Evolutionary conservation across 371 early-diverging fungal species (phyloP).

Genomic region (Mortierella sp.): DNA sequence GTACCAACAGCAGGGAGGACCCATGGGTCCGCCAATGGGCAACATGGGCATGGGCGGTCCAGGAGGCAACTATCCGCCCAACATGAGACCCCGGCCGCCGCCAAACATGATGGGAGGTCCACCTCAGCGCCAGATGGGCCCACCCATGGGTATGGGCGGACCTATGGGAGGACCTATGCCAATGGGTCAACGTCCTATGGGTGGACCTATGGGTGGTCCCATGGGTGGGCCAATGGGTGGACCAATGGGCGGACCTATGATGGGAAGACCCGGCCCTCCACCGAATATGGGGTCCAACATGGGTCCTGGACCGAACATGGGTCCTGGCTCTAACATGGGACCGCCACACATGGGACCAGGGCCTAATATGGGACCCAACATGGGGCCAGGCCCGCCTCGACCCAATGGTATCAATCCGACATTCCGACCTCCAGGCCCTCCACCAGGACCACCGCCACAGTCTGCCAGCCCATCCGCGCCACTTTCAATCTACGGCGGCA

Average conservation of each 20-base stretch:
- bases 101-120: constrained; percentile 29
- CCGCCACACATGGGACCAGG: constrained; percentile 30
- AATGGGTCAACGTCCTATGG: constrained; percentile 25
- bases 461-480: constrained; percentile 16
- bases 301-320: constrained; percentile 17
- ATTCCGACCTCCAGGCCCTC: constrained; percentile 15
- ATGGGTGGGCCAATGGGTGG: constrained; percentile 36
- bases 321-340: constrained; percentile 20
- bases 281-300: constrained; percentile 32
- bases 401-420: constrained; percentile 1
- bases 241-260: constrained; percentile 48
- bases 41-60: constrained; percentile 19
- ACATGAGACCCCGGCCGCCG: constrained; percentile 49
- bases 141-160: constrained; percentile 49
- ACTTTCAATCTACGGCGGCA: constrained; percentile 51
- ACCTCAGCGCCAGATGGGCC: constrained; percentile 26
- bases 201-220: constrained; percentile 24
- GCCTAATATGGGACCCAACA: constrained; percentile 20
- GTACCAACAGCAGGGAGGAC: constrained; percentile 34
- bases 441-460: constrained; percentile 21
- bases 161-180: constrained; percentile 19
- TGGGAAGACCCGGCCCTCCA: constrained; percentile 39
- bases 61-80: constrained; percentile 39
- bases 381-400: constrained; percentile 21
- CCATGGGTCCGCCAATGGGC: constrained; percentile 41